Conservation (phyloP, 2,329 filamentous ascomycete genomes). For the Epichloe hybrida region DNA sequence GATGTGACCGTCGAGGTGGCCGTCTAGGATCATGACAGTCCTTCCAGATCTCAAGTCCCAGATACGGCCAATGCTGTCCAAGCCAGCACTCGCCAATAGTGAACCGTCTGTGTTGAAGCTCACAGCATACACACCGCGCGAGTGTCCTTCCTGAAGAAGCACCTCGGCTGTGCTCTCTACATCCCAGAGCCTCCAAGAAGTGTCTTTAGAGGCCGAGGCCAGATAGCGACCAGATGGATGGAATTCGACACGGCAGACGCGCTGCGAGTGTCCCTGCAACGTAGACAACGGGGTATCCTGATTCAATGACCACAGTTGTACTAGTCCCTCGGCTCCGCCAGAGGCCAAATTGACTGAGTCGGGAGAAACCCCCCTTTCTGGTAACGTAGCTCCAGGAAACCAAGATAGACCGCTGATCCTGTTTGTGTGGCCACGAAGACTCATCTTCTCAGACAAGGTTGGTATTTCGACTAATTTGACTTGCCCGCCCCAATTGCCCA, state of each 20-base stretch:
- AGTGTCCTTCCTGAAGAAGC: conserved; percentile 85
- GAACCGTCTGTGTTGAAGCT: conserved; percentile 87
- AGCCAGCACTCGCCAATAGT: conserved; percentile 76
- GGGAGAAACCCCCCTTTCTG: conserved; percentile 55
- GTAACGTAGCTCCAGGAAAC: conserved; percentile 70
- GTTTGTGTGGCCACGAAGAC: conserved; percentile 72
- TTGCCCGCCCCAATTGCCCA: conserved; percentile 85
- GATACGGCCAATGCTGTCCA: conserved; percentile 87
- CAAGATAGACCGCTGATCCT: conserved; percentile 84
- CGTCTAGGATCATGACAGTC: conserved; percentile 90
- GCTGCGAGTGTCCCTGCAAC: conserved; percentile 68
- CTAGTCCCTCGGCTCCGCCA: conserved; percentile 73
- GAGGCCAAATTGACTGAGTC: conserved; percentile 75
- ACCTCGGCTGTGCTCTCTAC: conserved; percentile 74
- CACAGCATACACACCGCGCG: conserved; percentile 80
- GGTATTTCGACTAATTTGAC: conserved; percentile 79
- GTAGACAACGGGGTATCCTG: conserved; percentile 77
- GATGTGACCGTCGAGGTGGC: conserved; percentile 67
- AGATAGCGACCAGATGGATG: conserved; percentile 84
- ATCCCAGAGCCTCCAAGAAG: conserved; percentile 95
- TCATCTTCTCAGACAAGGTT: conserved; percentile 61
- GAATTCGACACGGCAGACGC: conserved; percentile 86
- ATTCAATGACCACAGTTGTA: conserved; percentile 82
- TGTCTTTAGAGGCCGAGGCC: conserved; percentile 89
- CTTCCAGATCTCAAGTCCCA: conserved; percentile 91